Evolutionary conservation across 345 rosid genomes (phyloP).

Genomic region (Salix viminalis): DNA sequence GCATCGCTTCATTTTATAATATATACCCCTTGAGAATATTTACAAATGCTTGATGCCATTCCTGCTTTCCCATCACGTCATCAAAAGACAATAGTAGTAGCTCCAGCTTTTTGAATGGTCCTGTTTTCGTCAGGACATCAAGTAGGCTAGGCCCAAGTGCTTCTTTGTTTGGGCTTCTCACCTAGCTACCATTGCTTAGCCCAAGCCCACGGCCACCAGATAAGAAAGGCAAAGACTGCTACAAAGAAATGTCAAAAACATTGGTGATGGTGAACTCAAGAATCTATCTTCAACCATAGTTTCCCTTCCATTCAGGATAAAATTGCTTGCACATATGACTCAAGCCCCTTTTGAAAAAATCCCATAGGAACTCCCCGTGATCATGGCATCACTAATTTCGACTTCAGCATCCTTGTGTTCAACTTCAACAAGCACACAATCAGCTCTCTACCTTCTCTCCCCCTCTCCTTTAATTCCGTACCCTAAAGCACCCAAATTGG

Average conservation of each 20-base stretch:
- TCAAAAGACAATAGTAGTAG: neutral
- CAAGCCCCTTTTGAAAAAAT: neutral
- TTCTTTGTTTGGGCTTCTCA: neutral
- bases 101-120: too few species aligned
- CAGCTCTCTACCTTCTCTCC: slow-evolving; percentile 14
- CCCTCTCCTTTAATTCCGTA: slow-evolving; percentile 24
- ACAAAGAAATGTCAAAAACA: neutral
- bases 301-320: neutral
- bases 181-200: neutral
- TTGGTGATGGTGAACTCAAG: neutral
- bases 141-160: neutral
- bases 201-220: neutral
- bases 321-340: neutral
- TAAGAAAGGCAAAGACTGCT: too few species aligned
- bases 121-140: too few species aligned
- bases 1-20: too few species aligned
- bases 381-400: slow-evolving; percentile 45
- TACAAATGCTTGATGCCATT: neutral
- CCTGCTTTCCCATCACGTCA: slow-evolving; percentile 1
- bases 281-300: neutral
- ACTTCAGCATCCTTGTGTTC: slow-evolving; percentile 26
- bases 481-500: slow-evolving; percentile 30
- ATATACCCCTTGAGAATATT: neutral
- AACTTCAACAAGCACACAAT: slow-evolving; percentile 31
- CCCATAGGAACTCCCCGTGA: slow-evolving; percentile 11